A percentile compares a stretch with the other conserved stretches of the same genome.
Conservation (phyloP, 2,329 filamentous ascomycete genomes). For the Exophiala bonariae region DNA sequence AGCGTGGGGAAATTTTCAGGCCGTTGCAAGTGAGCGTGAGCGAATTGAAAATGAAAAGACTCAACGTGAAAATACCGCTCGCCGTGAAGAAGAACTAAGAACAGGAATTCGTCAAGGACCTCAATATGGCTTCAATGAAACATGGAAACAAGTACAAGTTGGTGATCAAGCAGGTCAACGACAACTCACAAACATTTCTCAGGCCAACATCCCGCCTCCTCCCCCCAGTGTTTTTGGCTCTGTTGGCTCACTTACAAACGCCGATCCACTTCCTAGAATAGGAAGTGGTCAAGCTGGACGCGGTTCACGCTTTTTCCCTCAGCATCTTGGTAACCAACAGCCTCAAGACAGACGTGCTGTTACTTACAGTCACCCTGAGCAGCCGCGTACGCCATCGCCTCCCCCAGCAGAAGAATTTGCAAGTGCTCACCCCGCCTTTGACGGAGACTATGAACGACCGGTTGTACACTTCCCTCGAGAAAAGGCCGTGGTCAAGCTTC, state of each 20-base stretch:
- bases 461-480: slow-evolving; percentile 59
- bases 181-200: slow-evolving; percentile 38
- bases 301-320: slow-evolving; percentile 51
- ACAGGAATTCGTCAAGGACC: slow-evolving; percentile 34
- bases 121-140: slow-evolving; percentile 42
- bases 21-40: slow-evolving; percentile 40
- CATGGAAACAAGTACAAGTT: slow-evolving; percentile 46
- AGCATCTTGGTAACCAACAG: slow-evolving; percentile 13
- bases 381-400: slow-evolving; percentile 46
- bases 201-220: slow-evolving; percentile 31
- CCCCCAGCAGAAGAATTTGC: slow-evolving; percentile 59
- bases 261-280: slow-evolving; percentile 36
- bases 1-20: slow-evolving; percentile 48
- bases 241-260: slow-evolving; percentile 36
- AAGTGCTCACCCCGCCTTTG: slow-evolving; percentile 56
- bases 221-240: slow-evolving; percentile 39
- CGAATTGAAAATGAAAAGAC: slow-evolving; percentile 41
- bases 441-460: slow-evolving; percentile 50
- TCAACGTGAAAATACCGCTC: slow-evolving; percentile 40
- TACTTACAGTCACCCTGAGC: slow-evolving; percentile 34
- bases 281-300: slow-evolving; percentile 38
- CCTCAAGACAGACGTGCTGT: slow-evolving; percentile 36
- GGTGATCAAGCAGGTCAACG: slow-evolving; percentile 43
- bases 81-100: slow-evolving; percentile 38
- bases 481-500: slow-evolving; percentile 77